A percentile compares a stretch with the other conserved stretches of the same genome.
phyloP scores from a whole-genome alignment of 1,284 basidiomycete genomes.

The Meripilus lineatus region DNA sequence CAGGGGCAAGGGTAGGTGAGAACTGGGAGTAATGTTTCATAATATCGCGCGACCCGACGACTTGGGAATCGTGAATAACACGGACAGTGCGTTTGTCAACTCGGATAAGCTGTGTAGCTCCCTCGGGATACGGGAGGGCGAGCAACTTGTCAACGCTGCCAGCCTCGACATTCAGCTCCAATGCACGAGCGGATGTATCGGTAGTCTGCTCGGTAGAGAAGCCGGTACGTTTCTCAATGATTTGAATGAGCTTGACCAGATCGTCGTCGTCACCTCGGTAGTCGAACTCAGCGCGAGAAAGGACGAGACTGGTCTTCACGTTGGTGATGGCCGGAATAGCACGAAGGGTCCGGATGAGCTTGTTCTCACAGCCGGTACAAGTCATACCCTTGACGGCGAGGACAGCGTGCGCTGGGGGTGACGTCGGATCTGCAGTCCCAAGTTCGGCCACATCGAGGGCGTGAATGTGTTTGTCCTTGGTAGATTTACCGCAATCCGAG shows the following conservation, averaged over 20 bases:
- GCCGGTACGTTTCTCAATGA: slow-evolving; percentile 26
- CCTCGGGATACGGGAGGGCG: slow-evolving; percentile 13
- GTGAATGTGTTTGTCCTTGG: too few relatives aligned
- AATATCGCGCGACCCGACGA: slow-evolving; percentile 22
- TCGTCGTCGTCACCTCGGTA: slow-evolving; percentile 19
- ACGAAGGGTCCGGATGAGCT: slow-evolving; percentile 22
- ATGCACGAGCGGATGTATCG: slow-evolving; percentile 14
- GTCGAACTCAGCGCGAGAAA: slow-evolving; percentile 28
- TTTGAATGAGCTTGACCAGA: slow-evolving; percentile 19
- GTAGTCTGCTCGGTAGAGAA: slow-evolving; percentile 23
- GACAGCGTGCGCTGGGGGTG: slow-evolving; percentile 20
- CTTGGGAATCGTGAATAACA: slow-evolving; percentile 21
- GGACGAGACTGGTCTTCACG: slow-evolving; percentile 29
- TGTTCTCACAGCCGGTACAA: slow-evolving; percentile 31
- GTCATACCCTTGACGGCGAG: slow-evolving; percentile 30
- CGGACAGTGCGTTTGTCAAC: slow-evolving; percentile 17
- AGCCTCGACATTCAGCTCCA: slow-evolving; percentile 17
- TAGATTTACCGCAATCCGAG: slow-evolving; percentile 10
- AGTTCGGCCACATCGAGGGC: slow-evolving; percentile 10
- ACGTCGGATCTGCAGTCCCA: too few relatives aligned
- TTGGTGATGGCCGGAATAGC: slow-evolving; percentile 21
- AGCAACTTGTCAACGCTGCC: slow-evolving; percentile 16
- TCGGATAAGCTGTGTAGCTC: slow-evolving; percentile 15
- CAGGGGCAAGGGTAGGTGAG: slow-evolving; percentile 20
- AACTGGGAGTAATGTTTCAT: slow-evolving; percentile 20